Evolutionary conservation across 2,329 filamentous ascomycete genomes (phyloP), one percentile per base, ranked within the genome.

Genomic region (Arthroderma sp.): DNA sequence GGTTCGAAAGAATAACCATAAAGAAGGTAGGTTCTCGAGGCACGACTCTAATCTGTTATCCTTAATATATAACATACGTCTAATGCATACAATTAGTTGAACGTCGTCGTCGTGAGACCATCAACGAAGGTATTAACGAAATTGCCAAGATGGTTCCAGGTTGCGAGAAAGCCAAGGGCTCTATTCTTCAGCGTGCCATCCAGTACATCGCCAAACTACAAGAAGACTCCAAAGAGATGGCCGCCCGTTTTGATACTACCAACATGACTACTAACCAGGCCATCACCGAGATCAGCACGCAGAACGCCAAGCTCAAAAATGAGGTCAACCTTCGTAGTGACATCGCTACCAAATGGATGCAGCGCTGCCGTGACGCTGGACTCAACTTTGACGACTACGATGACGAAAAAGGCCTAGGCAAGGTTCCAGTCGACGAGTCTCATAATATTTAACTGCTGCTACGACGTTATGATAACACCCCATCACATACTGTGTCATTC

Each of bases 131-230:
- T 54, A 98, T 98, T 65, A 97, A 96, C 68, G 93, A 97, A 72
- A 82, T 98, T 31, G 88, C 91, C 64, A 97, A 96, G 76, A 95
- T 98, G 63, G 93, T 98, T 0, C 93, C 93, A 0, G 90, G 90
- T 13, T 96, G 91, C 67, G 93, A 98, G 74, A 98, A 97, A 79
- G 97, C 98, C 77, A 98, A 98, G 74, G 93, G 93, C 0, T 94
- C 90, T 1, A 97, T 98, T 62, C 77, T 98, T 38, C 88, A 94
- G 69, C 88, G 91, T 35, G 90, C 93, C 0, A 91, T 96, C 8
- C 85, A 89, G 62, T 97, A 95, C 75, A 97, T 98, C 69, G 87
- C 84, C 9, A 90, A 96, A 68, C 81, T 98, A 15, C 71, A 75
- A 47, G 72, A 73, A 25, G 74, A 77, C 43, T 73, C 73, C 59